Conservation (phyloP, 768 basidiomycete species). For the Suillus subluteus region DNA sequence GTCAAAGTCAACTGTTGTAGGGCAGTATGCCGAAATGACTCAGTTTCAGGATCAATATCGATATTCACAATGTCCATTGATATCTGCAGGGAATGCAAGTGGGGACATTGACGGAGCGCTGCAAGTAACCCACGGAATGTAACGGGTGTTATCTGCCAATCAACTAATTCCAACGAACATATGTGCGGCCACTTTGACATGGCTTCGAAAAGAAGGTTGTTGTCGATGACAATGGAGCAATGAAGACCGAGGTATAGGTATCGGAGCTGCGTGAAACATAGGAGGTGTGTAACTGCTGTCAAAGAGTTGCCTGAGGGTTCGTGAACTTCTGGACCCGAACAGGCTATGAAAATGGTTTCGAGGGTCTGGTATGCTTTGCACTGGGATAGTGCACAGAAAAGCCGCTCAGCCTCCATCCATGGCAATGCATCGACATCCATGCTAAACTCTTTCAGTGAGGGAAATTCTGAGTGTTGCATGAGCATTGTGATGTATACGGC, state of each 20-base stretch:
- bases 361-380: neutral
- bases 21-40: too few species aligned
- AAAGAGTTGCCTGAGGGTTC: too few species aligned
- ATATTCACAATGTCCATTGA: neutral
- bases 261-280: neutral
- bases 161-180: neutral
- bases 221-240: neutral
- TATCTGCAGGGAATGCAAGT: neutral
- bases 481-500: neutral
- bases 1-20: too few species aligned
- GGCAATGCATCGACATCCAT: too few species aligned
- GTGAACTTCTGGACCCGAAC: too few species aligned
- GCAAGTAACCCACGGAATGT: neutral
- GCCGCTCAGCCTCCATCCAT: neutral
- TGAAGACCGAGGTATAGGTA: neutral
- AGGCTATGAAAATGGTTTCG: too few species aligned
- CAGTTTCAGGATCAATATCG: neutral
- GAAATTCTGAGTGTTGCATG: neutral
- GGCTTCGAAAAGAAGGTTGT: neutral
- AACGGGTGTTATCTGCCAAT: neutral
- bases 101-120: neutral
- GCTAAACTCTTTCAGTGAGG: neutral
- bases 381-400: neutral
- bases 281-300: too few species aligned
- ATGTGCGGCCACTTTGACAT: neutral